Conservation (phyloP, 2,329 filamentous ascomycete genomes). For the Pseudodiploospora longispora region DNA sequence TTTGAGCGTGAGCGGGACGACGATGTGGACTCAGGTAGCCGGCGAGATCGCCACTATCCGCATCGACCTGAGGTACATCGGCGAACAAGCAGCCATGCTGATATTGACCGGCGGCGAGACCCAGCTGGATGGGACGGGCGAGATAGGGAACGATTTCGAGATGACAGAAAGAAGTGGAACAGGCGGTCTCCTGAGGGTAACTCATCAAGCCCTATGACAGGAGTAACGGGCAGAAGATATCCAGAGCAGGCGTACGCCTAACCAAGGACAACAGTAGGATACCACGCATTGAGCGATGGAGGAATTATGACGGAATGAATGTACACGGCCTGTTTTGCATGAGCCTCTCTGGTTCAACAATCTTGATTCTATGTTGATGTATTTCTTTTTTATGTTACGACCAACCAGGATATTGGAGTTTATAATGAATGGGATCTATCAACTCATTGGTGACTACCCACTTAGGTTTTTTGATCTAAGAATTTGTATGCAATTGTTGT, state of each 20-base stretch:
- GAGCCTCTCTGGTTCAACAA: too few relatives aligned
- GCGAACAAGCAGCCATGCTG: slow-evolving; percentile 42
- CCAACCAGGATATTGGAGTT: too few relatives aligned
- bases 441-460: too few relatives aligned
- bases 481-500: too few relatives aligned
- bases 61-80: slow-evolving; percentile 33
- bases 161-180: slow-evolving; percentile 27
- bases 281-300: too few relatives aligned
- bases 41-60: slow-evolving; percentile 26
- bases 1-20: slow-evolving; percentile 23
- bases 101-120: slow-evolving; percentile 35
- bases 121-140: slow-evolving; percentile 23
- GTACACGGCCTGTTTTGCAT: too few relatives aligned
- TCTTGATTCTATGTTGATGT: too few relatives aligned
- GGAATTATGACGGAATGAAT: too few relatives aligned
- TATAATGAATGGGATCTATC: too few relatives aligned
- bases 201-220: slow-evolving; percentile 22
- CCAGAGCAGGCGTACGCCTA: slow-evolving; percentile 24
- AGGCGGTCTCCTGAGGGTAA: slow-evolving; percentile 26
- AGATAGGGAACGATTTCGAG: slow-evolving; percentile 23
- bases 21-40: slow-evolving; percentile 21
- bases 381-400: too few relatives aligned
- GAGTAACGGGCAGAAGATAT: slow-evolving; percentile 30
- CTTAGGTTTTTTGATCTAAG: too few relatives aligned
- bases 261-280: not conserved